Conservation (phyloP, 192 early-diverging fungal genomes). For the Kickxella alabastrina region DNA sequence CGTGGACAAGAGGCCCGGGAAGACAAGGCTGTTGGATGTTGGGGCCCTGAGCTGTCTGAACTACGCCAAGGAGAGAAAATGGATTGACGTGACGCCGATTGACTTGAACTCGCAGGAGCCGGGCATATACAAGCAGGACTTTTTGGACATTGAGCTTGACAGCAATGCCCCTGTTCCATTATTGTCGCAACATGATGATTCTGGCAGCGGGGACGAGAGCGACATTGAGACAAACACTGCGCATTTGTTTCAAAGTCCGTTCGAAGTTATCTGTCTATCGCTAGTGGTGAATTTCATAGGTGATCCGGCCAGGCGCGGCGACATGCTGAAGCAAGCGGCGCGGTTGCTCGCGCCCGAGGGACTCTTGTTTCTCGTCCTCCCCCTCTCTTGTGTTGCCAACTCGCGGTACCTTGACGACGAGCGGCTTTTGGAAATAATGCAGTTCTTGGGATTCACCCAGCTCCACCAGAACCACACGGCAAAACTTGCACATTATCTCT, state of each 20-base stretch:
- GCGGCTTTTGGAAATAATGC: constrained; percentile 60
- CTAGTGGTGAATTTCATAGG: constrained; percentile 89
- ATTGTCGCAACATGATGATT: no score
- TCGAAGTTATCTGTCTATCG: constrained; percentile 75
- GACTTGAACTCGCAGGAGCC: constrained; percentile 84
- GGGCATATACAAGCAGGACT: constrained; percentile 73
- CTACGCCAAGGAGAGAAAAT: constrained; percentile 62
- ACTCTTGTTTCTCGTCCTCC: constrained; percentile 73
- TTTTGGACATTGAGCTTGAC: constrained; percentile 57
- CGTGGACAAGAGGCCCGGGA: constrained; percentile 2
- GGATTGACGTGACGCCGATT: constrained; percentile 72
- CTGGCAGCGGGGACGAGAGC: constrained; percentile 26
- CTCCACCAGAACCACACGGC: constrained; percentile 61
- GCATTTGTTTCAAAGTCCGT: constrained; percentile 36
- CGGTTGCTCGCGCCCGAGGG: constrained; percentile 53
- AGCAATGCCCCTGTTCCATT: neutral
- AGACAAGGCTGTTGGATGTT: constrained; percentile 71
- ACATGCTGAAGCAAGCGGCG: constrained; percentile 58
- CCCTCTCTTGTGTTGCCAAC: constrained; percentile 77
- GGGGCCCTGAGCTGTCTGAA: constrained; percentile 77
- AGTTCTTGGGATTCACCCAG: constrained; percentile 60
- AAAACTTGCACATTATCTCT: constrained; percentile 79
- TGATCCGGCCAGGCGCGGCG: constrained; percentile 66
- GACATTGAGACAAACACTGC: neutral
- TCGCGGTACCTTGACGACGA: constrained; percentile 83